phyloP scores from a whole-genome alignment of 345 rosid genomes.

The Xanthoceras sorbifolium region DNA sequence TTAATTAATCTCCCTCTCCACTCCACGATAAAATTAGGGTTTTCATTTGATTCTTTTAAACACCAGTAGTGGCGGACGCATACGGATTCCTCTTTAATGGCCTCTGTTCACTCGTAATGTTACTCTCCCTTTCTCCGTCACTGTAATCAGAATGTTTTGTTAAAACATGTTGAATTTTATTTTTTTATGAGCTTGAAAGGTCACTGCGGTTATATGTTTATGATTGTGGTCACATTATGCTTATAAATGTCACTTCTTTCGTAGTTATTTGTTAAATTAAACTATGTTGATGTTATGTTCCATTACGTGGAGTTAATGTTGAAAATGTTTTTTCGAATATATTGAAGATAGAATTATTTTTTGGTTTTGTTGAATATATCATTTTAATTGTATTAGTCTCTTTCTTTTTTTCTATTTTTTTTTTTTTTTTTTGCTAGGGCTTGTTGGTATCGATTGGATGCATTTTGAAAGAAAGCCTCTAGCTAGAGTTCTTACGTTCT shows the following conservation, averaged over 20 bases:
- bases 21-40: slow-evolving; percentile 36
- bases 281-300: not conserved
- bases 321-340: not conserved
- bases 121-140: slow-evolving; percentile 7
- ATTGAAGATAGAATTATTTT: not conserved
- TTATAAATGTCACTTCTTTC: not conserved
- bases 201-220: not conserved
- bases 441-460: not conserved
- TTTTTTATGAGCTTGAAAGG: not conserved
- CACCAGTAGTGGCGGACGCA: not conserved
- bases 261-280: not conserved
- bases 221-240: not conserved
- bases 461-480: not conserved
- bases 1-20: slow-evolving; percentile 4
- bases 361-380: not conserved
- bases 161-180: not conserved
- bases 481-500: not conserved
- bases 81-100: not conserved
- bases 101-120: not conserved
- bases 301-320: not conserved
- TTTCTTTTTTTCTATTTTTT: not conserved
- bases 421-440: not conserved
- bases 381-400: not conserved
- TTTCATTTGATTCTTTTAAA: not conserved
- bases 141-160: not conserved